Evolutionary conservation across 345 rosid genomes (phyloP).

Genomic region (Carallia brachiata): DNA sequence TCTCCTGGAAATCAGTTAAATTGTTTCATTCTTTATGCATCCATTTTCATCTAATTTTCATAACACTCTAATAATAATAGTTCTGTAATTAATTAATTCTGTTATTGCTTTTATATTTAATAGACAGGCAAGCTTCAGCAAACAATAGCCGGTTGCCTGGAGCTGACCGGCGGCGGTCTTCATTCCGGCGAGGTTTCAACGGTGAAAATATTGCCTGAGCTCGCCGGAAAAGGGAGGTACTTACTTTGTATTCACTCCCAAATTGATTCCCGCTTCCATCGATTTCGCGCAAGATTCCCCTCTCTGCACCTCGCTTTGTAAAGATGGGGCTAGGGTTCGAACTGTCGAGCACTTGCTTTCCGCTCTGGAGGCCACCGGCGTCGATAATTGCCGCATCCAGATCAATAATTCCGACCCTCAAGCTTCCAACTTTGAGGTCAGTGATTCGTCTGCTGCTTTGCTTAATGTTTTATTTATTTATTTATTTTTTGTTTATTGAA

Average conservation of each 20-base stretch:
- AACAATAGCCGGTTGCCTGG: constrained; percentile 60
- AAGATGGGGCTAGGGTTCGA: constrained; percentile 50
- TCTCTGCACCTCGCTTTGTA: constrained; percentile 67
- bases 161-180: constrained; percentile 48
- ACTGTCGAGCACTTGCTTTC: constrained; percentile 91
- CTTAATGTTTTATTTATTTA: background rate
- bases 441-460: background rate
- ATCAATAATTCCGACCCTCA: constrained; percentile 34
- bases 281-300: constrained; percentile 54
- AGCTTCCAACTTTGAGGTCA: constrained; percentile 55
- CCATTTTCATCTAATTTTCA: too few relatives aligned
- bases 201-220: constrained; percentile 59
- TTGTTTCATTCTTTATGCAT: constrained; percentile 10
- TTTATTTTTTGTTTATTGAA: background rate
- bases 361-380: constrained; percentile 70
- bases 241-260: constrained; percentile 57
- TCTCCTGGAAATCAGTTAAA: constrained; percentile 53
- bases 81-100: background rate
- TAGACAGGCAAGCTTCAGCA: constrained; percentile 74
- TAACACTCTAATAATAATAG: too few relatives aligned
- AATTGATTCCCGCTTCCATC: constrained; percentile 61
- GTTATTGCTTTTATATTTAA: background rate
- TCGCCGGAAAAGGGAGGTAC: constrained; percentile 68
- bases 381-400: constrained; percentile 76
- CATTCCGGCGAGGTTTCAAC: constrained; percentile 72